Evolutionary conservation across 164 flowering plant genomes (phyloP), one percentile per base, ranked within the genome.

Genomic region (Warburgia ugandensis): DNA sequence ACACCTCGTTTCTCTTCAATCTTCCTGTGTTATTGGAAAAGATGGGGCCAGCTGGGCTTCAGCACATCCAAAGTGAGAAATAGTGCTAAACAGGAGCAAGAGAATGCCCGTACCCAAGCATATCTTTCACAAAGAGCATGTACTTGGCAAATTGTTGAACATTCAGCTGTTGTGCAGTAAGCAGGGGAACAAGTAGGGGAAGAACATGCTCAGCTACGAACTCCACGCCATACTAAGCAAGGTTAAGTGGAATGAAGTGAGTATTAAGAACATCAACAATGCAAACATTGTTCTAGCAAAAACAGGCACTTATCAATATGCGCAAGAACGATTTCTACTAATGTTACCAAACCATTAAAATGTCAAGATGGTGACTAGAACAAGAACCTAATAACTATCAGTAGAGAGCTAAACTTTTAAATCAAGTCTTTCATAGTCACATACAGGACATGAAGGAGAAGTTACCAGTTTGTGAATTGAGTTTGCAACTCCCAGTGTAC

Each of bases 61-160:
- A 14, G 16, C 7, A 22, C 35, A 23, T 11, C 22, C 7, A 38
- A n/a, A 22, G 42, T 31, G 10, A 30, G 20, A 42, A 5, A 41
- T 23, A 29, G 27, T n/a, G 14, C 3, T 16, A 1, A 50, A 31
- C 27, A 23, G 17, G n/a, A 38, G 45, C 6, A 44, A 33, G 39
- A 5, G 4, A 37, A 7, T n/a, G 35, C 45, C 5, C n/a, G n/a
- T 72, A 88, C 98, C 96, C 83, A 51, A 92, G 83, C 37, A 92
- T 70, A 60, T 88, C 91, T 79, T 88, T 88, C 35, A 86, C 85
- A 70, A 92, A 88, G 51, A 71, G 77, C 87, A 92, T 92, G 62
- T 78, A 92, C 54, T 92, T 92, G n/a, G 91, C 96, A 62, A 92
- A 92, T 55, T 92, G 99, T 75, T 88, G 99, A 57, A 86, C 91